Evolutionary conservation across 2,329 filamentous ascomycete species (phyloP).

Genomic region (Coniella lustricola): DNA sequence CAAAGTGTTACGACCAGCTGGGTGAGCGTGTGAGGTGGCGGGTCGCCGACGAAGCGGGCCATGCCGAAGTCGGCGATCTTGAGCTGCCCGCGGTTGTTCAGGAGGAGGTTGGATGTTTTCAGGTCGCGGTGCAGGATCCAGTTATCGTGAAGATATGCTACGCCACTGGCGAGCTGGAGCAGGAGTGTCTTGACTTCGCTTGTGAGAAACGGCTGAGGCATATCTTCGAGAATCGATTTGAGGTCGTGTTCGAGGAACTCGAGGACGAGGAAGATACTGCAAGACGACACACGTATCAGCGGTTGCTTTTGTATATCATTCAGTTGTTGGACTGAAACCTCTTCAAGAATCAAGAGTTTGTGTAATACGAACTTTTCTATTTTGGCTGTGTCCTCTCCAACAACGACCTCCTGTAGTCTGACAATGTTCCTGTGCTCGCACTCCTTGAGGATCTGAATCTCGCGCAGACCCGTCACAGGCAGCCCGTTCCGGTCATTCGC

Average conservation of each 20-base stretch:
- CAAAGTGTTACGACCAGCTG: constrained; percentile 93
- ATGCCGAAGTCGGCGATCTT: constrained; percentile 98
- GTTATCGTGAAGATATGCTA: constrained; percentile 78
- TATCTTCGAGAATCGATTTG: constrained; percentile 85
- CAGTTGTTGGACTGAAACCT: constrained; percentile 4
- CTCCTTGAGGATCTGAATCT: constrained; percentile 85
- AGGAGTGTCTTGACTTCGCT: constrained; percentile 91
- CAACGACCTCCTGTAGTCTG: constrained; percentile 72
- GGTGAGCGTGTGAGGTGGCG: constrained; percentile 64
- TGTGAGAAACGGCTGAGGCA: constrained; percentile 86
- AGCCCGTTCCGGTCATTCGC: constrained; percentile 65
- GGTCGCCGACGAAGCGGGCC: constrained; percentile 81
- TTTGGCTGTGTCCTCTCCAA: constrained; percentile 53
- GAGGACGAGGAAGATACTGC: constrained; percentile 85
- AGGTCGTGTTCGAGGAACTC: constrained; percentile 97
- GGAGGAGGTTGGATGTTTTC: constrained; percentile 87
- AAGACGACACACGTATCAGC: constrained; percentile 13
- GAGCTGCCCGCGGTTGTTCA: constrained; percentile 90
- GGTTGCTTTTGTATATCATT: constrained; percentile 22
- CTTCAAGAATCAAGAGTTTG: not conserved
- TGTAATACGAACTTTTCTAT: constrained; percentile 42
- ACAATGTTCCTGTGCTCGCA: constrained; percentile 81
- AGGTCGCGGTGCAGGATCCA: constrained; percentile 93
- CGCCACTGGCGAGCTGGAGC: constrained; percentile 70
- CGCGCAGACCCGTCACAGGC: constrained; percentile 84